These are phyloP conservation scores for Phytopythium ostracodes DNA, from an alignment of 352 stramenopile species.

Conservation along the genomic window DNA sequence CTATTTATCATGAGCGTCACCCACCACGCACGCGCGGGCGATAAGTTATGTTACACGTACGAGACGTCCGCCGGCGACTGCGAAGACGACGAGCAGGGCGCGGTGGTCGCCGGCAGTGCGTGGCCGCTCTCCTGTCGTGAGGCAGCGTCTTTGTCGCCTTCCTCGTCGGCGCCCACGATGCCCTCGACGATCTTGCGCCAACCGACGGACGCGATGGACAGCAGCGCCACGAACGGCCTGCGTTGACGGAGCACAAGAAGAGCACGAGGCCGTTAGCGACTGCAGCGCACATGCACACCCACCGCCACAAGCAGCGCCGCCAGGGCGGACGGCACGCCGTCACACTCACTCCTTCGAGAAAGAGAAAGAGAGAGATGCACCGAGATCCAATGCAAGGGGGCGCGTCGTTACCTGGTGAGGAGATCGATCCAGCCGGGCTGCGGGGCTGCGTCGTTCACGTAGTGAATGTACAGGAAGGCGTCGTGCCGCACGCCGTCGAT, in stretches of 20 bases:
- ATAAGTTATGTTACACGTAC: constrained; percentile 11
- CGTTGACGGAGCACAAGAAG: too few species aligned
- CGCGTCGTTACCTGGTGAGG: constrained; percentile 39
- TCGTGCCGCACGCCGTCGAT: constrained; percentile 79
- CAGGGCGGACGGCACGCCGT: too few species aligned
- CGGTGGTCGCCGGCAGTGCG: too few species aligned
- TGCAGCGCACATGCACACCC: too few species aligned
- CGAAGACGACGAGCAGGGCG: too few species aligned
- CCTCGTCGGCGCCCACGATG: constrained; percentile 35
- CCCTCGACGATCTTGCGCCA: constrained; percentile 64
- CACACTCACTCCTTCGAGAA: too few species aligned
- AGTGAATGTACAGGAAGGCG: constrained; percentile 83
- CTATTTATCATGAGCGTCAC: too few species aligned
- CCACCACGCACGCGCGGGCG: too few species aligned
- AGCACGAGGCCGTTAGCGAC: not conserved
- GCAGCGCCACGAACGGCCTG: constrained; percentile 51
- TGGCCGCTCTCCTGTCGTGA: too few species aligned
- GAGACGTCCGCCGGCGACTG: constrained; percentile 1
- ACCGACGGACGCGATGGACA: constrained; percentile 61
- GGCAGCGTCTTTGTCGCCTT: too few species aligned
- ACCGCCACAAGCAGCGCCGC: too few species aligned
- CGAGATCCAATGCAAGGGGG: not conserved
- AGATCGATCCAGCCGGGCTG: constrained; percentile 66
- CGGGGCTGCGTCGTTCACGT: constrained; percentile 70
- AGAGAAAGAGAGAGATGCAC: not conserved